Evolutionary conservation across 108 stramenopile species (phyloP), one percentile per base, ranked within the genome.

Genomic region (Pseudonitzschia pungens): DNA sequence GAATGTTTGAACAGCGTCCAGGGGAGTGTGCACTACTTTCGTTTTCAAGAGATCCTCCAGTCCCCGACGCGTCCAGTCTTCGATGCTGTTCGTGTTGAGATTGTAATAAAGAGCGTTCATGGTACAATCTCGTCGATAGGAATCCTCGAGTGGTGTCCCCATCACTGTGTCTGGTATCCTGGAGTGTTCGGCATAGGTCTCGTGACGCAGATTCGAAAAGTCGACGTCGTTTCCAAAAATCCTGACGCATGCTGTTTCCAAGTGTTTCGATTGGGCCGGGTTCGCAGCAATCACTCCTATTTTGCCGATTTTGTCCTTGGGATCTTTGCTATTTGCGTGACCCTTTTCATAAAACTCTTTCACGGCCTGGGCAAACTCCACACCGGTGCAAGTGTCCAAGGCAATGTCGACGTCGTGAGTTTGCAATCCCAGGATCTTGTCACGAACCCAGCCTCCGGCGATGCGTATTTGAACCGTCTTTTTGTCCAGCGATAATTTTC

Each of bases 251-350:
- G 98, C 99, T 9, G 99, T 99, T 85, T 99, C 97, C 36, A 99
- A 83, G 84, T 99, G 99, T 82, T 99, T 99, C 20, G 92, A 95
- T 82, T 99, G 98, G 21, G 83, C 86, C 21, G 99, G 99, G 70
- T 99, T 99, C 58, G 97, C 96, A 56, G 96, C 90, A 58, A 93
- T 95, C 31, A 96, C 89, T 11, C 87, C 95, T 24, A 95, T 87
- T 59, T 75, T 88, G 12, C 81, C 52, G 70, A 70, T 65, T 59
- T 72, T 66, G 51, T 45, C 55, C 29, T 79, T 74, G 22, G 0
- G 20, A 21, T 64, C 76, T 21, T 77, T 60, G 44, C 56, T 40
- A 21, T 26, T 15, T 68, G 42, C 48, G 53, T 62, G 53, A 59
- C 66, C 63, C 52, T 71, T 68, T 69, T 29, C 57, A 40, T 96